These are phyloP conservation scores for Lasiodiplodia sp. DNA, from an alignment of 2,329 filamentous ascomycete genomes.

Conservation along the genomic window DNA sequence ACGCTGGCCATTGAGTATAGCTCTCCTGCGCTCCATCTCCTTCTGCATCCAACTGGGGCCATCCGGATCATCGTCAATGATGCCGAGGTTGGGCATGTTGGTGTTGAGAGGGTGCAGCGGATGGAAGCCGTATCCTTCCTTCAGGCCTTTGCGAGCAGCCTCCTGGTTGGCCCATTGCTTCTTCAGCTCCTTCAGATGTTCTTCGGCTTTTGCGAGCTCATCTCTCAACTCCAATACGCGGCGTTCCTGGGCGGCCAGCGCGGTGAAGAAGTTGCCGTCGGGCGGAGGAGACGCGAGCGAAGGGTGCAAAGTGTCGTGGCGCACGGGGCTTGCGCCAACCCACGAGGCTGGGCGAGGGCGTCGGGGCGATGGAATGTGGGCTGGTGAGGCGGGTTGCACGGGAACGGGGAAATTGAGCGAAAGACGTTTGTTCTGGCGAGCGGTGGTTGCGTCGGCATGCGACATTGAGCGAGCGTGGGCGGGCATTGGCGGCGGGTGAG, in stretches of 20 bases:
- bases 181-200: slow-evolving; percentile 78
- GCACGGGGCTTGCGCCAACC: slow-evolving; percentile 43
- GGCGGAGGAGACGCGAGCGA: slow-evolving; percentile 31
- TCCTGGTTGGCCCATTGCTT: slow-evolving; percentile 83
- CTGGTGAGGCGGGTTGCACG: slow-evolving; percentile 34
- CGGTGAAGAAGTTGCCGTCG: slow-evolving; percentile 72
- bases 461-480: slow-evolving; percentile 44
- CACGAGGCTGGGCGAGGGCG: slow-evolving; percentile 49
- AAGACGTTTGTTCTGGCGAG: slow-evolving; percentile 52
- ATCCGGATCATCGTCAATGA: slow-evolving; percentile 52
- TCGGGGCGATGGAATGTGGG: slow-evolving; percentile 44
- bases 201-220: slow-evolving; percentile 83
- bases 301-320: slow-evolving; percentile 35
- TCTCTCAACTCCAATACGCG: slow-evolving; percentile 89
- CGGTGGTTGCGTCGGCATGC: slow-evolving; percentile 43
- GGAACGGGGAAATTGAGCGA: slow-evolving; percentile 59
- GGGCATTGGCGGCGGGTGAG: slow-evolving; percentile 35
- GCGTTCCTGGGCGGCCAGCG: slow-evolving; percentile 90
- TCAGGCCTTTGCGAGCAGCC: slow-evolving; percentile 72
- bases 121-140: slow-evolving; percentile 52
- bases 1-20: slow-evolving; percentile 63
- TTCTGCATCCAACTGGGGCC: slow-evolving; percentile 55
- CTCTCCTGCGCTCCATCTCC: slow-evolving; percentile 78
- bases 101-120: slow-evolving; percentile 63
- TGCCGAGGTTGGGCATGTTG: slow-evolving; percentile 42